Conservation (phyloP, 192 early-diverging fungal genomes). For the Endogone sp. region DNA sequence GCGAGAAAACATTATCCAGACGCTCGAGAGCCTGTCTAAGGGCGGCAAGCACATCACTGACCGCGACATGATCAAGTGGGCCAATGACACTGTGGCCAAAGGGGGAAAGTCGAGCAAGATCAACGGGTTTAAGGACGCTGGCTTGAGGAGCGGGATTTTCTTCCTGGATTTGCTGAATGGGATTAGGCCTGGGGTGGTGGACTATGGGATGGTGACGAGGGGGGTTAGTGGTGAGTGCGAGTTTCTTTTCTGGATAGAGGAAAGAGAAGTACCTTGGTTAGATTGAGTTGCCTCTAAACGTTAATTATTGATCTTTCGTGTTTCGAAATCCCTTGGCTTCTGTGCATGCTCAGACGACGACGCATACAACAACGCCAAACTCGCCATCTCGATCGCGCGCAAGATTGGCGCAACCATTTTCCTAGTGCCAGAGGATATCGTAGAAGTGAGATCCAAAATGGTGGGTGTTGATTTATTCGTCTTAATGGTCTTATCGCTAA, state of each 20-base stretch:
- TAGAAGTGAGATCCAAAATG: constrained; percentile 96
- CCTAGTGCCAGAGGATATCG: constrained; percentile 97
- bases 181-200: constrained; percentile 88
- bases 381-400: constrained; percentile 97
- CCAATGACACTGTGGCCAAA: constrained; percentile 73
- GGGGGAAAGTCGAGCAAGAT: constrained; percentile 69
- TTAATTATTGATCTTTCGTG: background rate
- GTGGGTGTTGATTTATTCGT: constrained; percentile 38
- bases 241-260: no score
- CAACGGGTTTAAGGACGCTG: constrained; percentile 80
- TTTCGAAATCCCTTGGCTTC: constrained; percentile 3
- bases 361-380: constrained; percentile 89
- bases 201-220: constrained; percentile 76
- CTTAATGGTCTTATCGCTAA: background rate
- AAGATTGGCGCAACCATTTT: constrained; percentile 99
- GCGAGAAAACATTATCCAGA: constrained; percentile 94
- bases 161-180: constrained; percentile 91
- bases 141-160: constrained; percentile 75
- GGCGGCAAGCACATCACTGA: constrained; percentile 86
- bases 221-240: constrained; percentile 51
- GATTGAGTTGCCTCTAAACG: background rate
- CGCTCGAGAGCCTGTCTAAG: constrained; percentile 80
- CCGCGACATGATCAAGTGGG: constrained; percentile 92
- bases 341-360: constrained; percentile 63
- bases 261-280: no score